Base-by-base conservation (phyloP, 2,329 filamentous ascomycete genomes). In the Aquanectria penicillioides region DNA sequence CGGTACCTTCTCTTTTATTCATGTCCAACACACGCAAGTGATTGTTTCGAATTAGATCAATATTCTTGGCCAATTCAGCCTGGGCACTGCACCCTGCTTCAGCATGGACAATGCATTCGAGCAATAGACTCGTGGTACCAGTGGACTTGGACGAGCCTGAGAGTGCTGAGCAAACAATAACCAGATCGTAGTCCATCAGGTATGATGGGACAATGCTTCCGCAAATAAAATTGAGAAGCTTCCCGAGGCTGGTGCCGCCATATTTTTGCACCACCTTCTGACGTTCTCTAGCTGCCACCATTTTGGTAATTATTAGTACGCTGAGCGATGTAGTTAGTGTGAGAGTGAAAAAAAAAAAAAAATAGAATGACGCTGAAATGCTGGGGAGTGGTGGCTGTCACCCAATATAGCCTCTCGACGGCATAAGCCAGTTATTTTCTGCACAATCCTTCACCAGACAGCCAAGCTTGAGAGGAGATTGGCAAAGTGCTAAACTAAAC, bases 121-220 rank as follows among this genome's bases (percentile, higher is more conserved):
- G 12, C 13, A 55, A 22, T 3, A 49, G 6, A 10, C 43, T 55
- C 13, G 52, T 55, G 2, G 52, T 55, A 7, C 52, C 52, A 6
- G 17, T 49, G 9, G 43, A 46, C 26, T 55, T 55, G 34, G 52
- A 49, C 11, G 43, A n/a, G 3, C 43, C 34, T 0, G 43, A 49
- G 26, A 49, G 25, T 7, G 52, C 52, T 11, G 52, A 55, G 26
- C 52, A 55, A 1, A 55, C 43, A 5, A 55, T n/a, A 2, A 38
- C 33, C 2, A 55, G 43, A 13, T 40, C 33, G 13, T 55, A 49
- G n/a, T 55, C 26, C 12, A 31, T 28, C 7, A 33, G 11, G 28
- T 46, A 46, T n/a, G 41, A 46, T 7, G 41, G 41, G 6, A 46
- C 33, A 3, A 46, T 46, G 4, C 17, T n/a, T 3, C 28, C 41